These are phyloP conservation scores for Akanthomyces muscarius DNA, from an alignment of 2,329 filamentous ascomycete species.

Conservation along the genomic window DNA sequence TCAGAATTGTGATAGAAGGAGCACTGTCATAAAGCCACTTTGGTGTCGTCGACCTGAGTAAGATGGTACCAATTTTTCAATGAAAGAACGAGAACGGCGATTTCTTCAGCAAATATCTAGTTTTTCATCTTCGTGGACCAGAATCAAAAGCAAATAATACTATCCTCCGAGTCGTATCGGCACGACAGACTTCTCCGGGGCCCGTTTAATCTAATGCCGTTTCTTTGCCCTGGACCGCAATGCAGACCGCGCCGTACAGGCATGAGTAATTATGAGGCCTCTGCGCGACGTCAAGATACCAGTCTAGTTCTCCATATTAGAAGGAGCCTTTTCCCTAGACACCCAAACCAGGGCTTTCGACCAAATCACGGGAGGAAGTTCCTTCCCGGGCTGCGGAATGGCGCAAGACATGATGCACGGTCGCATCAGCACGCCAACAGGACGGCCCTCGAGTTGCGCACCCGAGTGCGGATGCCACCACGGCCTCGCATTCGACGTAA, in stretches of 20 bases:
- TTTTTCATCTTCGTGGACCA: neutral
- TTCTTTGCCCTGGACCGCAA: too few relatives aligned
- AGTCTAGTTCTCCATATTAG: too few relatives aligned
- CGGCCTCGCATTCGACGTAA: neutral
- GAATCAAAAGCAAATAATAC: too few relatives aligned
- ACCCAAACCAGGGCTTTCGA: conserved; percentile 11
- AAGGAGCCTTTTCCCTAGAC: neutral
- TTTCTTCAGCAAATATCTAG: neutral
- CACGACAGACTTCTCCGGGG: too few relatives aligned
- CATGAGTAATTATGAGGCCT: too few relatives aligned
- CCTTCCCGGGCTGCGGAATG: neutral
- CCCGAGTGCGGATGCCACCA: neutral
- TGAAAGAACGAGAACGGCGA: neutral
- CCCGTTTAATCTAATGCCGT: too few relatives aligned
- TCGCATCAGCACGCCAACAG: neutral
- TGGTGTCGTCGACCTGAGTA: neutral
- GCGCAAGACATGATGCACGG: neutral
- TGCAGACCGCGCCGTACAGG: too few relatives aligned
- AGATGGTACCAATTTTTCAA: neutral
- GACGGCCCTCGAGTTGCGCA: neutral
- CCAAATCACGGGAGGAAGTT: neutral
- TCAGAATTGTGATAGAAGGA: too few relatives aligned
- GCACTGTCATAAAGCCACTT: neutral
- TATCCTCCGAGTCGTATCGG: too few relatives aligned
- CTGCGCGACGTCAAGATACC: too few relatives aligned